These are phyloP conservation scores for Chlamydomonas sphaeroides DNA, from an alignment of 139 green algal species.

Conservation along the genomic window DNA sequence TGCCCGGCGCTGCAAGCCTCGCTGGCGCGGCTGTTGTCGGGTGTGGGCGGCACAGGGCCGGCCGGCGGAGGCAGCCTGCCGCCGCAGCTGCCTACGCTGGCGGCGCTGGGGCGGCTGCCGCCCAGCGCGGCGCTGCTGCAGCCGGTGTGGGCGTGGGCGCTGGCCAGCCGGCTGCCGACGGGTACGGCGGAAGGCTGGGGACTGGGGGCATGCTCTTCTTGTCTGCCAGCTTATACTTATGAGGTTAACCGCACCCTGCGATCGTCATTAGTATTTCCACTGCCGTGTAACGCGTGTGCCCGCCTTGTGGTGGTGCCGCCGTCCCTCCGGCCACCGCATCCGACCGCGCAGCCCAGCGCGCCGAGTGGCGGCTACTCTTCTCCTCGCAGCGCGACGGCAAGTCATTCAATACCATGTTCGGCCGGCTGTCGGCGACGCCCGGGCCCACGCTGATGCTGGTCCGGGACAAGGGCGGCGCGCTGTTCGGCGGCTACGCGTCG, in stretches of 20 bases:
- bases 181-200: background rate
- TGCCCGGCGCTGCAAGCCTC: slow-evolving; percentile 16
- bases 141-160: slow-evolving; percentile 24
- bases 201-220: background rate
- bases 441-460: slow-evolving; percentile 59
- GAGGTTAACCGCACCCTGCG: background rate
- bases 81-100: background rate
- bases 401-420: slow-evolving; percentile 70
- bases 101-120: background rate
- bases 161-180: slow-evolving; percentile 23
- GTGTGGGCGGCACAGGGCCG: background rate
- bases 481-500: slow-evolving; percentile 67
- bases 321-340: too few species aligned
- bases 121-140: slow-evolving; percentile 13
- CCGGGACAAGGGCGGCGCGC: slow-evolving; percentile 49
- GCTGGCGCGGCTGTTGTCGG: background rate
- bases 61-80: background rate
- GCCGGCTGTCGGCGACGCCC: background rate
- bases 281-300: too few species aligned
- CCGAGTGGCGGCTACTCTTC: slow-evolving; percentile 69
- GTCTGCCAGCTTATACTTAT: background rate
- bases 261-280: too few species aligned
- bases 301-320: too few species aligned
- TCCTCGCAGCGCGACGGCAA: slow-evolving; percentile 61
- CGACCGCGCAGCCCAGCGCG: slow-evolving; percentile 41